Conservation (phyloP, 176 grass and related monocot species). For the Avena insularis region DNA sequence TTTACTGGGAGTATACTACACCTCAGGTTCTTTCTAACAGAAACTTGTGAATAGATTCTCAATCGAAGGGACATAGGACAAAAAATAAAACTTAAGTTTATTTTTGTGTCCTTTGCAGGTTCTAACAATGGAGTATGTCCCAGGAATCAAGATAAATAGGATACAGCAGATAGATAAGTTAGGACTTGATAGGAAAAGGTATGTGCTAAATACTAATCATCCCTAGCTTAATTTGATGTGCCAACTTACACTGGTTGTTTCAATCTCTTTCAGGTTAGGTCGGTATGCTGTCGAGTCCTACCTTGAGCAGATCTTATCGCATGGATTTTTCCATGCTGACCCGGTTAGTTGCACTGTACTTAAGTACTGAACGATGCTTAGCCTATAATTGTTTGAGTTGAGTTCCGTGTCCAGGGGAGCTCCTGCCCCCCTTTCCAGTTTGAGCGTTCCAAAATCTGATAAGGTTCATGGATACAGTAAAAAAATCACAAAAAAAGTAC, state of each 20-base stretch:
- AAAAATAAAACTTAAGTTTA: not conserved
- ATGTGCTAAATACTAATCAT: slow-evolving; percentile 21
- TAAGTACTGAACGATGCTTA: slow-evolving; percentile 9
- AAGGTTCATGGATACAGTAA: no score
- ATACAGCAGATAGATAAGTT: slow-evolving; percentile 97
- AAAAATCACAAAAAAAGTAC: no score
- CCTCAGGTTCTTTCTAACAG: slow-evolving; percentile 75
- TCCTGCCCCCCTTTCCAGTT: not conserved
- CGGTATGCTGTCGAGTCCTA: slow-evolving; percentile 98
- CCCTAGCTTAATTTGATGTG: slow-evolving; percentile 29
- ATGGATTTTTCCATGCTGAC: slow-evolving; percentile 99
- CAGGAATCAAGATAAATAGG: slow-evolving; percentile 99
- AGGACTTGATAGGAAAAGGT: slow-evolving; percentile 96
- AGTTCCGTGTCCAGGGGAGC: not conserved
- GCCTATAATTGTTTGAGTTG: slow-evolving; percentile 10
- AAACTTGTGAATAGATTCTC: slow-evolving; percentile 39
- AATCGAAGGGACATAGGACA: slow-evolving; percentile 27
- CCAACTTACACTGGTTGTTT: slow-evolving; percentile 43
- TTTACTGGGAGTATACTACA: slow-evolving; percentile 93
- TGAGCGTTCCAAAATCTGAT: not conserved
- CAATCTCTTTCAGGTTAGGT: slow-evolving; percentile 72
- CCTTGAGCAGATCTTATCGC: slow-evolving; percentile 94
- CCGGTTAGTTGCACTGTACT: slow-evolving; percentile 65
- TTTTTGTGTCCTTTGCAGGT: slow-evolving; percentile 61
- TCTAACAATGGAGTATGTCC: slow-evolving; percentile 98